Evolutionary conservation across 1,284 basidiomycete species (phyloP).

Genomic region (Trametes hirsuta): DNA sequence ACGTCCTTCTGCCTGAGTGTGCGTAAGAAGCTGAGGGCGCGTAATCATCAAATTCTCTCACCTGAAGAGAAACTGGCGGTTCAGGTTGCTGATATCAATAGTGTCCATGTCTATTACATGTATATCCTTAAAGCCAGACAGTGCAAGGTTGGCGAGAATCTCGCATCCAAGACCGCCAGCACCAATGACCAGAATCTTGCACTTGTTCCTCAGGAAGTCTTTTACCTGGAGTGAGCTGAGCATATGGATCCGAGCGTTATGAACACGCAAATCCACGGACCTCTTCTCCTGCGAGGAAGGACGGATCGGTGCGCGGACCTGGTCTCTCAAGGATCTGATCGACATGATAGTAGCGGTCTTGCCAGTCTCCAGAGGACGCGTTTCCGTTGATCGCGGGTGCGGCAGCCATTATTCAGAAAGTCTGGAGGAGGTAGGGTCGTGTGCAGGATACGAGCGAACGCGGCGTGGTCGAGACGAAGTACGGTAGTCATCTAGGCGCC

Average conservation of each 20-base stretch:
- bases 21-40: neutral
- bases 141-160: constrained; percentile 90
- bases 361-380: constrained; percentile 58
- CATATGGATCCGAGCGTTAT: too few species aligned
- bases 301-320: constrained; percentile 80
- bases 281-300: constrained; percentile 73
- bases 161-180: constrained; percentile 96
- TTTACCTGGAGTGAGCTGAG: constrained; percentile 64
- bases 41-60: constrained; percentile 37
- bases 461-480: constrained; percentile 7
- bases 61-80: constrained; percentile 98
- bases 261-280: constrained; percentile 42
- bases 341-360: constrained; percentile 74
- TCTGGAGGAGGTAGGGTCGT: neutral
- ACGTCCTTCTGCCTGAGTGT: constrained; percentile 83
- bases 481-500: constrained; percentile 19
- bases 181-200: constrained; percentile 96
- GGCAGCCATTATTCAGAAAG: constrained; percentile 33
- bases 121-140: constrained; percentile 96
- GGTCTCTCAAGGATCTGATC: constrained; percentile 82
- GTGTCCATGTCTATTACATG: constrained; percentile 99
- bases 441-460: constrained; percentile 2
- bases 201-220: constrained; percentile 79
- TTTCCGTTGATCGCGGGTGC: constrained; percentile 32
- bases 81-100: constrained; percentile 98